phyloP scores from a whole-genome alignment of 1,284 basidiomycete species.

The Cryptococcus sp. region DNA sequence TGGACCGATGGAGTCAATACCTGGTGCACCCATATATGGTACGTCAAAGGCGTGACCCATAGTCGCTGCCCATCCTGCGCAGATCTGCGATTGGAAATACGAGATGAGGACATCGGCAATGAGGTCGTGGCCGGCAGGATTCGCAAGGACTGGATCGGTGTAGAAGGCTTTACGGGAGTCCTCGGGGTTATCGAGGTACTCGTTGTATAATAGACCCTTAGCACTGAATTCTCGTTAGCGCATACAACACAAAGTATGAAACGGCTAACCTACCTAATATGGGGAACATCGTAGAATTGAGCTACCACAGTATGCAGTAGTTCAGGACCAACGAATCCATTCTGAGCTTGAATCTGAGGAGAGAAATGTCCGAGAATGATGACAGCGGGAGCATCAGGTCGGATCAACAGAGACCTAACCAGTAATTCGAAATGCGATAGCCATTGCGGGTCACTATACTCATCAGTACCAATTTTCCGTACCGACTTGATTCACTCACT shows the following conservation, averaged over 20 bases:
- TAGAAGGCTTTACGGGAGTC: constrained; percentile 65
- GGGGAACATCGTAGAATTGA: constrained; percentile 91
- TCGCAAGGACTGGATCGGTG: constrained; percentile 77
- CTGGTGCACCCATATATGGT: constrained; percentile 47
- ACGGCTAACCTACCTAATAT: constrained; percentile 58
- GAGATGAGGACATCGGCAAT: constrained; percentile 78
- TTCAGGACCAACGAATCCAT: constrained; percentile 82
- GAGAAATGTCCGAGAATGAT: constrained; percentile 87
- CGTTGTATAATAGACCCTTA: constrained; percentile 73
- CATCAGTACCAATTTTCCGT: constrained; percentile 4
- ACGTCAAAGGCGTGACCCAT: constrained; percentile 61
- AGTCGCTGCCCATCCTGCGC: constrained; percentile 72
- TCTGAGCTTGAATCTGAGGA: constrained; percentile 68
- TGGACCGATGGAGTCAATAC: background rate
- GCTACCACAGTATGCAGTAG: constrained; percentile 81
- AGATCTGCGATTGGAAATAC: constrained; percentile 83
- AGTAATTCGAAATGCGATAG: constrained; percentile 84
- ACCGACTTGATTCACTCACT: constrained; percentile 54
- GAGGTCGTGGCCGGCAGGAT: constrained; percentile 69
- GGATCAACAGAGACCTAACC: constrained; percentile 78
- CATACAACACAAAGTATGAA: background rate
- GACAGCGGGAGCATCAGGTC: constrained; percentile 82
- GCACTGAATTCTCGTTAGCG: constrained; percentile 51
- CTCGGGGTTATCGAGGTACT: constrained; percentile 70
- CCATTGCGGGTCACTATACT: constrained; percentile 60